These are phyloP conservation scores for Boletus subluridellus DNA, from an alignment of 1,284 basidiomycete genomes.

Conservation along the genomic window DNA sequence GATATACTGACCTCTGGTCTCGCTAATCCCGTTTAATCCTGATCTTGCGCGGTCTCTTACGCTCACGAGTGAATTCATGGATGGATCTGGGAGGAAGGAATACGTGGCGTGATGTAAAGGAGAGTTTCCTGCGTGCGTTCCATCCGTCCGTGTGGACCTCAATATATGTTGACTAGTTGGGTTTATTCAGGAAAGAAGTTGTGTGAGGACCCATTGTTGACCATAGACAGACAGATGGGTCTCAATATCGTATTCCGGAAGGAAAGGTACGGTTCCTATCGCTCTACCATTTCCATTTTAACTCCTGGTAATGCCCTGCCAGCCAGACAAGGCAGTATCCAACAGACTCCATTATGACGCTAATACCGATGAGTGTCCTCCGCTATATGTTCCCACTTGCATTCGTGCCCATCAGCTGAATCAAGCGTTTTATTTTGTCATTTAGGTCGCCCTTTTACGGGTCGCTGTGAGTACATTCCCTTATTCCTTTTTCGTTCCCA, in stretches of 20 bases:
- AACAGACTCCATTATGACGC: conserved; percentile 81
- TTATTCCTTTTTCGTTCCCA: neutral
- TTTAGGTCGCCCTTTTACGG: conserved; percentile 80
- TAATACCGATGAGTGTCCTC: conserved; percentile 78
- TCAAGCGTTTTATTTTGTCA: neutral
- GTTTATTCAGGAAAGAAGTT: conserved; percentile 61
- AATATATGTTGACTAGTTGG: neutral
- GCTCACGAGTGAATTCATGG: conserved; percentile 72
- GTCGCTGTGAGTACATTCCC: conserved; percentile 64
- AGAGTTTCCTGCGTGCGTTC: conserved; percentile 73
- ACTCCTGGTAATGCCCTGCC: neutral
- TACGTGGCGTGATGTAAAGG: conserved; percentile 87
- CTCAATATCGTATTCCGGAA: conserved; percentile 89
- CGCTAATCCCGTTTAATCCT: conserved; percentile 81
- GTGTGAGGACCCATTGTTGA: conserved; percentile 85
- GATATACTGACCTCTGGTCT: conserved; percentile 94
- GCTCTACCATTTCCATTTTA: neutral
- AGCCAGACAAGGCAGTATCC: conserved; percentile 91
- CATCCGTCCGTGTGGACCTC: neutral
- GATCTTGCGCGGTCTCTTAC: conserved; percentile 64
- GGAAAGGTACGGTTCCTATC: conserved; percentile 64
- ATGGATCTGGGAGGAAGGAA: conserved; percentile 82
- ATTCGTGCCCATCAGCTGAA: conserved; percentile 6
- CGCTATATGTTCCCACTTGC: conserved; percentile 58
- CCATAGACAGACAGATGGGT: conserved; percentile 94